Conservation (phyloP, 345 rosid genomes). For the Microcos paniculata region DNA sequence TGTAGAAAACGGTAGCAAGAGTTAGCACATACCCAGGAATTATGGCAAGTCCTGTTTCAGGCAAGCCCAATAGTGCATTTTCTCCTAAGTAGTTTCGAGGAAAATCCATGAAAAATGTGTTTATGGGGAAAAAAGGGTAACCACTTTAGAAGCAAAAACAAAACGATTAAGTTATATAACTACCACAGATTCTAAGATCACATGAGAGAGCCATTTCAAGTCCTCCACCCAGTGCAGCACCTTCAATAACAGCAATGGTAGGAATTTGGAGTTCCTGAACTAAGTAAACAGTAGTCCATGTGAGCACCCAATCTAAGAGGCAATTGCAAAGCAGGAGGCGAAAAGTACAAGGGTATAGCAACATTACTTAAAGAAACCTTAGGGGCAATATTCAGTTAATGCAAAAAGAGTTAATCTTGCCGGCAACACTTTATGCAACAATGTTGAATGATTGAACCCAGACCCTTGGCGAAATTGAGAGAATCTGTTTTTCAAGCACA, state of each 20-base stretch:
- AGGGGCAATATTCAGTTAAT: not conserved
- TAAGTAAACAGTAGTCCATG: conserved; percentile 5
- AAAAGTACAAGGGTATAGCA: not conserved
- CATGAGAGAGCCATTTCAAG: conserved; percentile 94
- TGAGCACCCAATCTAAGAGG: not conserved
- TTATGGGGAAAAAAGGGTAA: not conserved
- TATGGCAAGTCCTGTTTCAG: conserved; percentile 97
- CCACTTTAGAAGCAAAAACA: conserved; percentile 2
- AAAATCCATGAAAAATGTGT: not conserved
- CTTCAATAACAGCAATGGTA: conserved; percentile 86
- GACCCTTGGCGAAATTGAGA: not conserved
- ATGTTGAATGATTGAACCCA: not conserved
- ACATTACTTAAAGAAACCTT: not conserved
- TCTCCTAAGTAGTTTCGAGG: conserved; percentile 48
- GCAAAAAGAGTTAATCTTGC: not conserved
- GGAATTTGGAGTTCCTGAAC: conserved; percentile 68
- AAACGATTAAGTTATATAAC: conserved; percentile 10
- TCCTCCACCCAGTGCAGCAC: conserved; percentile 95
- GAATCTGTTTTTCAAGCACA: not conserved
- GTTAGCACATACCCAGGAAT: conserved; percentile 71
- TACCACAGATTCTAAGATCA: conserved; percentile 93
- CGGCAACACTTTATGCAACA: not conserved
- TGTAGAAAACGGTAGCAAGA: not conserved
- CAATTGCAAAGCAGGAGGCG: not conserved
- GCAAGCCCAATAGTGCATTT: conserved; percentile 78